Conservation (phyloP, 163 green algal genomes). For the Volvox carteri region DNA sequence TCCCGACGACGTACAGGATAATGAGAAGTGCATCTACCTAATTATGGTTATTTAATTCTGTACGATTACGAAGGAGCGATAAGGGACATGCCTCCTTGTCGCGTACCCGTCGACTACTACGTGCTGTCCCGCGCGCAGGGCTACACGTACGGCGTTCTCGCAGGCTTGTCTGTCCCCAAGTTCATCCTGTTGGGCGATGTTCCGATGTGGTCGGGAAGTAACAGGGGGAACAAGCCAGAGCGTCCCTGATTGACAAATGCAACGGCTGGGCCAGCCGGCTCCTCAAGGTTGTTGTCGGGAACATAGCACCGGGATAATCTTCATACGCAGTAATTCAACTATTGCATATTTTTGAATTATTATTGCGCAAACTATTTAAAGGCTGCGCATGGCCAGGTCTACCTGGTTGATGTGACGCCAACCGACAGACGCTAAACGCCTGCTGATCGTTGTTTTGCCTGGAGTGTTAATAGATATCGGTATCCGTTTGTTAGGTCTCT, state of each 20-base stretch:
- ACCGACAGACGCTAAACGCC: neutral
- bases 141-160: neutral
- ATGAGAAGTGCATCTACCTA: too few species aligned
- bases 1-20: too few species aligned
- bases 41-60: too few species aligned
- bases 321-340: too few species aligned
- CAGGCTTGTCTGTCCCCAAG: conserved; percentile 37
- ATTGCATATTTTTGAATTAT: neutral
- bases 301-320: too few species aligned
- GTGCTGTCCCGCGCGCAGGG: conserved; percentile 15
- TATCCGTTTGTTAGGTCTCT: too few species aligned
- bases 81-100: neutral
- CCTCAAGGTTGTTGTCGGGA: too few species aligned
- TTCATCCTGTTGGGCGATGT: neutral
- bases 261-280: too few species aligned
- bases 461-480: conserved; percentile 8
- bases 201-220: too few species aligned
- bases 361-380: neutral
- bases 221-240: too few species aligned
- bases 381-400: neutral
- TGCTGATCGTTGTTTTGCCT: conserved; percentile 32
- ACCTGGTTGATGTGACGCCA: conserved; percentile 38
- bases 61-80: too few species aligned
- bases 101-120: conserved; percentile 22
- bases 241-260: too few species aligned